phyloP scores from a whole-genome alignment of 1,284 basidiomycete genomes.

The Mycena citricolor region DNA sequence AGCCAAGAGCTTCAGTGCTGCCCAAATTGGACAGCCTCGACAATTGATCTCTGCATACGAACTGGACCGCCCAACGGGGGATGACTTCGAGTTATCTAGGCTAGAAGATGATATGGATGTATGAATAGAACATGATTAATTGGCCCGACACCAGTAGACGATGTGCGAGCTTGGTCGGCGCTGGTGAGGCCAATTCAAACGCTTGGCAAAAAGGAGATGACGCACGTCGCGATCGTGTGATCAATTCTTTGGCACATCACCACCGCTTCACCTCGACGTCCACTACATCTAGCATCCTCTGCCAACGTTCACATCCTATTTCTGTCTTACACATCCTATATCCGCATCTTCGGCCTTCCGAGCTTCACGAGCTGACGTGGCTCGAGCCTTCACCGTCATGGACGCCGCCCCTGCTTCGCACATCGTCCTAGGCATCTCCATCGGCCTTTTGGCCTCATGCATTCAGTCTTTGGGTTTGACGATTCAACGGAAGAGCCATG shows the following conservation, averaged over 20 bases:
- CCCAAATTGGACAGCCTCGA: slow-evolving; percentile 39
- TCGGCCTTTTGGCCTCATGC: slow-evolving; percentile 87
- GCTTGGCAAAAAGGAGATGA: too few relatives aligned
- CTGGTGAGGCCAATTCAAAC: too few relatives aligned
- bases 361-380: not conserved
- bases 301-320: too few relatives aligned
- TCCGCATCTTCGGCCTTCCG: not conserved
- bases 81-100: slow-evolving; percentile 49
- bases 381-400: slow-evolving; percentile 7
- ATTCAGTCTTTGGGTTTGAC: slow-evolving; percentile 91
- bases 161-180: too few relatives aligned
- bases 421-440: slow-evolving; percentile 36
- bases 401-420: slow-evolving; percentile 23
- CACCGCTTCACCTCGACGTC: slow-evolving; percentile 1
- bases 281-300: too few relatives aligned
- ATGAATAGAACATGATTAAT: slow-evolving; percentile 29
- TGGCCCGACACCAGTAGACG: too few relatives aligned
- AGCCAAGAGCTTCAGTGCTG: slow-evolving; percentile 30
- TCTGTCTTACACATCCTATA: not conserved
- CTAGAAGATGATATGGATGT: slow-evolving; percentile 47
- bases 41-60: slow-evolving; percentile 35
- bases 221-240: too few relatives aligned
- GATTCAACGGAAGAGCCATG: slow-evolving; percentile 93
- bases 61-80: slow-evolving; percentile 26
- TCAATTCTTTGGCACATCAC: slow-evolving; percentile 1